Conservation (phyloP, 2,329 filamentous ascomycete genomes). For the Colletotrichum chrysophilum region DNA sequence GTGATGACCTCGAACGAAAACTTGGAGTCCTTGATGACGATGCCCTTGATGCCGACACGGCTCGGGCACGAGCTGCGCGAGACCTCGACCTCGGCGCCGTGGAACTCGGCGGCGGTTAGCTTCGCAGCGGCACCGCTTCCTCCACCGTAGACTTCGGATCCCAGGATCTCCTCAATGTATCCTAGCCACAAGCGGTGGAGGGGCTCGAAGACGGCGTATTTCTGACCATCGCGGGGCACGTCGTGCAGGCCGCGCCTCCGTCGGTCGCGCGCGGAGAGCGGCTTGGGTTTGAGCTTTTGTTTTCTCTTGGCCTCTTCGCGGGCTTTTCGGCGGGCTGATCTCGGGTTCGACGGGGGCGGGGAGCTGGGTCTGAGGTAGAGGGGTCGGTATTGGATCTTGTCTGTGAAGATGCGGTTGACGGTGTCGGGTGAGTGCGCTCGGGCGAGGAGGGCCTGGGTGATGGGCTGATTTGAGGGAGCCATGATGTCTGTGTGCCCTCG, state of each 20-base stretch:
- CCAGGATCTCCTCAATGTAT: conserved; percentile 85
- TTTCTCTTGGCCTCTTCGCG: conserved; percentile 50
- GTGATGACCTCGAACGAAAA: conserved; percentile 89
- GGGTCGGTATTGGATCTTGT: conserved; percentile 83
- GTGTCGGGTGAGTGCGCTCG: conserved; percentile 81
- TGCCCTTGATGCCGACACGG: conserved; percentile 82
- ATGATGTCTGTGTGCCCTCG: conserved; percentile 26
- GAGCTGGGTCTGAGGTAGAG: conserved; percentile 80
- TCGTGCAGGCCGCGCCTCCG: conserved; percentile 76
- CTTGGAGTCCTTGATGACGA: conserved; percentile 87
- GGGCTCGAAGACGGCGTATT: conserved; percentile 78
- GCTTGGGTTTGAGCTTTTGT: conserved; percentile 60
- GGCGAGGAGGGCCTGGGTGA: conserved; percentile 70
- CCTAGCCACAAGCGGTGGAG: conserved; percentile 81
- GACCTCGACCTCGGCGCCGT: conserved; percentile 84
- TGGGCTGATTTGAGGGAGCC: conserved; percentile 37
- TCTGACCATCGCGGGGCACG: conserved; percentile 70
- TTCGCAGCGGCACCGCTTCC: conserved; percentile 71
- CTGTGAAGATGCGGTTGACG: conserved; percentile 74
- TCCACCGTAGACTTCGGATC: conserved; percentile 60
- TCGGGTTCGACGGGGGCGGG: conserved; percentile 64
- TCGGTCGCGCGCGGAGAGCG: conserved; percentile 81
- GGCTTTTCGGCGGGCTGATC: conserved; percentile 59
- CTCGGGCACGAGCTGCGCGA: conserved; percentile 81
- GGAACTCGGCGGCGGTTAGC: conserved; percentile 85